Conservation (phyloP, 2,329 filamentous ascomycete species). For the Penicillium occitanis region DNA sequence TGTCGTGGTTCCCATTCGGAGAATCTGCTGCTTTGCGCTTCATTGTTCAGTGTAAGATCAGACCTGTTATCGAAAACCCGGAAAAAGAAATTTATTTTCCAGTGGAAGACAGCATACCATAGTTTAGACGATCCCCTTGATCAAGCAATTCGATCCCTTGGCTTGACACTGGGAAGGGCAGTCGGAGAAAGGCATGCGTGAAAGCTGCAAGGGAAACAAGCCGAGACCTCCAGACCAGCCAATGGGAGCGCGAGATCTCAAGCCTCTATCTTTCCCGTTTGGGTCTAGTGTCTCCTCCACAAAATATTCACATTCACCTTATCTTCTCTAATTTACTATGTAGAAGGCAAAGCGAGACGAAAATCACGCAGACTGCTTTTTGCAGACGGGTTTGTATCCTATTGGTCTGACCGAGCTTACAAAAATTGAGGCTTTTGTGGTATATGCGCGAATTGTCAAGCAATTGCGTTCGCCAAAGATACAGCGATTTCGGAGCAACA, state of each 20-base stretch:
- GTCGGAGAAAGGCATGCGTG: slow-evolving; percentile 3
- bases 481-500: slow-evolving; percentile 7
- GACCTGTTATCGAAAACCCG: background rate
- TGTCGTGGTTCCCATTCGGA: slow-evolving; percentile 26
- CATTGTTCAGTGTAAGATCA: slow-evolving; percentile 30
- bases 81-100: background rate
- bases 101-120: slow-evolving; percentile 20
- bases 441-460: slow-evolving; percentile 10
- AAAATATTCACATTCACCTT: background rate
- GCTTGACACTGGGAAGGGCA: background rate
- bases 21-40: slow-evolving; percentile 45
- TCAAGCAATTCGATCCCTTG: background rate
- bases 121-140: slow-evolving; percentile 10
- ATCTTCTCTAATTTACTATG: background rate
- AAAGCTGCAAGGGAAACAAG: slow-evolving; percentile 19
- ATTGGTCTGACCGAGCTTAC: background rate
- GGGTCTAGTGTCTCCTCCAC: background rate
- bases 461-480: background rate
- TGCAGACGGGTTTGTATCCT: background rate
- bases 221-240: background rate
- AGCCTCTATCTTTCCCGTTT: background rate
- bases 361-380: background rate
- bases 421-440: background rate
- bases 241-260: background rate
- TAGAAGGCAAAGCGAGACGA: background rate